A percentile compares a stretch with the other conserved stretches of the same genome.
Evolutionary conservation across 805 yeast genomes (phyloP).

Genomic region (Saccharomycopsis amapae): DNA sequence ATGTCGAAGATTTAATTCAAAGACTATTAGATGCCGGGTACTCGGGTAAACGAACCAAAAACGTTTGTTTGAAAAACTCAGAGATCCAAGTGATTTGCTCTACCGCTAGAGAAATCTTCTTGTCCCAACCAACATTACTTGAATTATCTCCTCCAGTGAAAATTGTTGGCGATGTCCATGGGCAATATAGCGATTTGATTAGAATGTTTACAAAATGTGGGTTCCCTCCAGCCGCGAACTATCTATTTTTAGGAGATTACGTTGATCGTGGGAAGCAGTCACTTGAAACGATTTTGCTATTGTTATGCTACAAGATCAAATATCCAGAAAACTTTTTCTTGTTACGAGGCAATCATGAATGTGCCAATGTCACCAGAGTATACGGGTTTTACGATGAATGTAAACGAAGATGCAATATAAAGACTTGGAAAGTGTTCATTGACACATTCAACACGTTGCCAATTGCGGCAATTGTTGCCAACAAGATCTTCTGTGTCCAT

Average conservation of each 20-base stretch:
- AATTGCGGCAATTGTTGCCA: slow-evolving; percentile 75
- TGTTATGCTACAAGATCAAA: slow-evolving; percentile 73
- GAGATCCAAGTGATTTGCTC: slow-evolving; percentile 85
- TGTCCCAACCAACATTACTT: slow-evolving; percentile 82
- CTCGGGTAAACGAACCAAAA: slow-evolving; percentile 86
- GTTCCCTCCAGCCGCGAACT: slow-evolving; percentile 70
- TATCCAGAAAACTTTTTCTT: slow-evolving; percentile 80
- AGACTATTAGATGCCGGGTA: slow-evolving; percentile 92
- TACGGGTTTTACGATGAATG: slow-evolving; percentile 85
- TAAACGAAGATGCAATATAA: slow-evolving; percentile 60
- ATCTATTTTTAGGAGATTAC: slow-evolving; percentile 73
- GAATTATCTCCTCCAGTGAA: slow-evolving; percentile 80
- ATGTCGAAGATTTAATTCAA: slow-evolving; percentile 87
- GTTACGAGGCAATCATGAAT: slow-evolving; percentile 77
- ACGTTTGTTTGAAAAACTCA: slow-evolving; percentile 79
- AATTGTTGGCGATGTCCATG: slow-evolving; percentile 91
- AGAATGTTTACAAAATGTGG: slow-evolving; percentile 94
- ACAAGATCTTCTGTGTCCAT: slow-evolving; percentile 78
- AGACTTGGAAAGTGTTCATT: slow-evolving; percentile 73
- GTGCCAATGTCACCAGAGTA: slow-evolving; percentile 77
- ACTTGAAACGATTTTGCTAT: slow-evolving; percentile 64
- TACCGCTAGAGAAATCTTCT: slow-evolving; percentile 79
- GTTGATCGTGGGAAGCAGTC: slow-evolving; percentile 84
- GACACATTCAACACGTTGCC: slow-evolving; percentile 80
- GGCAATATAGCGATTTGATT: slow-evolving; percentile 87